phyloP scores from a whole-genome alignment of 2,329 filamentous ascomycete species.

The Fusarium bulbicola region DNA sequence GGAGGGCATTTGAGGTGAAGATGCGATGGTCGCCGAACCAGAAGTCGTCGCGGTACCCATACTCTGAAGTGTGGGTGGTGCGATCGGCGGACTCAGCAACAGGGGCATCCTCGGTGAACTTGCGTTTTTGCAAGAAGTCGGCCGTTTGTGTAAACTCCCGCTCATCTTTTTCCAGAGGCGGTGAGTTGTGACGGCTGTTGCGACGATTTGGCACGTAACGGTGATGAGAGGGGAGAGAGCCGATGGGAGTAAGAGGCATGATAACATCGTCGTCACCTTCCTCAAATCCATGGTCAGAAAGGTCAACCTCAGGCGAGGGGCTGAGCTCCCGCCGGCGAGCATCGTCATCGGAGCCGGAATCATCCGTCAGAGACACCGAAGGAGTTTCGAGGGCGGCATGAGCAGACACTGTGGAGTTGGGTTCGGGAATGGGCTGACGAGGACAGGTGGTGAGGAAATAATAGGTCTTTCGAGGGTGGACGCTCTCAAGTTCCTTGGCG shows the following conservation, averaged over 20 bases:
- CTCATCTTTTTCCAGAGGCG: conserved; percentile 92
- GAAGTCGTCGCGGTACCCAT: conserved; percentile 57
- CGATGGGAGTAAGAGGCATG: conserved; percentile 69
- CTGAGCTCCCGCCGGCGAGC: conserved; percentile 77
- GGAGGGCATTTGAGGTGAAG: conserved; percentile 52
- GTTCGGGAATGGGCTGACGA: conserved; percentile 78
- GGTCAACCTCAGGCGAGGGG: conserved; percentile 91
- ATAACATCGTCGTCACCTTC: conserved; percentile 69
- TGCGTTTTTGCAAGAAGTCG: conserved; percentile 78
- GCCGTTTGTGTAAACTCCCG: conserved; percentile 97
- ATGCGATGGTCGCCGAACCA: conserved; percentile 61
- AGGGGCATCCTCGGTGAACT: conserved; percentile 58
- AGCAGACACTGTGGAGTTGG: conserved; percentile 44
- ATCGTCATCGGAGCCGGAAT: conserved; percentile 73
- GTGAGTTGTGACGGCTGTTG: conserved; percentile 75
- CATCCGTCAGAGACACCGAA: conserved; percentile 72
- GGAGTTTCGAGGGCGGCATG: conserved; percentile 76
- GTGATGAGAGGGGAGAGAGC: conserved; percentile 66
- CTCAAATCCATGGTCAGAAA: conserved; percentile 88
- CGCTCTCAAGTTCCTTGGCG: conserved; percentile 90
- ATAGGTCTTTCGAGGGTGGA: conserved; percentile 94
- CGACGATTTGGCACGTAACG: conserved; percentile 49
- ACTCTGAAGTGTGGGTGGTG: conserved; percentile 44
- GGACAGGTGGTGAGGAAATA: conserved; percentile 93
- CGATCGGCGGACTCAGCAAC: conserved; percentile 45